These are phyloP conservation scores for Davidsoniella neocaledoniae DNA, from an alignment of 2,329 filamentous ascomycete genomes.

Conservation along the genomic window DNA sequence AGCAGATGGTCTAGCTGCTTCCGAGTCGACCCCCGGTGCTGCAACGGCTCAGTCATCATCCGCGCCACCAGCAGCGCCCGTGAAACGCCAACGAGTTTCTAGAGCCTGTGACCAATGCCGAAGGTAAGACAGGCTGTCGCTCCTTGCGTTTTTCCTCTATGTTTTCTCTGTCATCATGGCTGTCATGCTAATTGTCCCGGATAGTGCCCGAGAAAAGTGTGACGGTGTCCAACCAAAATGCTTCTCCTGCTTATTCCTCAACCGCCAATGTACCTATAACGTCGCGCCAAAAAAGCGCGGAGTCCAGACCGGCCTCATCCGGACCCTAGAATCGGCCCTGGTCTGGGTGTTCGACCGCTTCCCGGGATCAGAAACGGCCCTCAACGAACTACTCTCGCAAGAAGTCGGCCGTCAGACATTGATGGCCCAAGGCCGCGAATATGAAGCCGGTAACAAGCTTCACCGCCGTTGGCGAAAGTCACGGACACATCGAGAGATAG, in stretches of 20 bases:
- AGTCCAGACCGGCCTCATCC: conserved; percentile 64
- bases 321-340: conserved; percentile 52
- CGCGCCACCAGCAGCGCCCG: conserved; percentile 17
- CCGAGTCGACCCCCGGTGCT: conserved; percentile 15
- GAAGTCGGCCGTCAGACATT: conserved; percentile 28
- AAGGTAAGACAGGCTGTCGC: conserved; percentile 13
- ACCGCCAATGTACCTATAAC: conserved; percentile 53
- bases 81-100: conserved; percentile 48
- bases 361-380: conserved; percentile 38
- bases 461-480: conserved; percentile 48
- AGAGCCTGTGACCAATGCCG: conserved; percentile 54
- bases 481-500: conserved; percentile 43
- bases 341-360: conserved; percentile 49
- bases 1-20: neutral
- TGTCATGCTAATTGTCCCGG: neutral
- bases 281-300: conserved; percentile 60
- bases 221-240: conserved; percentile 52
- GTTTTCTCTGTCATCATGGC: neutral
- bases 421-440: conserved; percentile 29
- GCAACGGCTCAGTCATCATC: conserved; percentile 13
- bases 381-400: conserved; percentile 36
- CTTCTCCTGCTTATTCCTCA: conserved; percentile 46
- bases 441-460: conserved; percentile 34
- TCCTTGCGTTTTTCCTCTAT: neutral
- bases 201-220: conserved; percentile 49